A percentile compares a stretch with the other conserved stretches of the same genome.
Evolutionary conservation across 1,139 yeast genomes (phyloP).

Genomic region (Blastobotrys elegans): DNA sequence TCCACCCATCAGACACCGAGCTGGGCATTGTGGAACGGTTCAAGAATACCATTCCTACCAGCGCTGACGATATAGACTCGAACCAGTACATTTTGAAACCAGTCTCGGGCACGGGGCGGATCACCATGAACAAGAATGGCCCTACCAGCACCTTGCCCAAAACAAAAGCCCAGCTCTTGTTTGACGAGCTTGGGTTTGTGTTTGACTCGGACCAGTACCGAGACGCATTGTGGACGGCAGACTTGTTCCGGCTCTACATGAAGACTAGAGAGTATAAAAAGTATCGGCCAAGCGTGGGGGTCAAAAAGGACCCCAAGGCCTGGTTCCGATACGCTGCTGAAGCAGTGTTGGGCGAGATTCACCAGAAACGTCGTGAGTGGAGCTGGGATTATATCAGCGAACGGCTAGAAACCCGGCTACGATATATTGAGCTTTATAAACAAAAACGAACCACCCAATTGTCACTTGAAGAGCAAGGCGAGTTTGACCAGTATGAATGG

Average conservation of each 20-base stretch:
- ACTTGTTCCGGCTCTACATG: slow-evolving; percentile 72
- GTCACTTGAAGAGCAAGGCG: slow-evolving; percentile 37
- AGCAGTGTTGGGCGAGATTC: slow-evolving; percentile 72
- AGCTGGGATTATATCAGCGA: slow-evolving; percentile 78
- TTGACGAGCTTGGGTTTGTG: slow-evolving; percentile 82
- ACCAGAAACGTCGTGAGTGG: slow-evolving; percentile 75
- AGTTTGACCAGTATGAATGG: slow-evolving; percentile 52
- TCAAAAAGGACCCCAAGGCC: slow-evolving; percentile 61
- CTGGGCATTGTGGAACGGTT: slow-evolving; percentile 26
- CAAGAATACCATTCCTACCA: slow-evolving; percentile 32
- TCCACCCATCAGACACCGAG: slow-evolving; percentile 21
- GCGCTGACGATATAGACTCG: slow-evolving; percentile 27
- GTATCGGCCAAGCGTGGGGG: slow-evolving; percentile 58
- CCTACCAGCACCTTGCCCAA: slow-evolving; percentile 64
- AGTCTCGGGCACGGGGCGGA: slow-evolving; percentile 80
- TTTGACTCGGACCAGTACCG: slow-evolving; percentile 82
- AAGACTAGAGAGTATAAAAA: slow-evolving; percentile 72
- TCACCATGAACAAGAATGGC: slow-evolving; percentile 79
- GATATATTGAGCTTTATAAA: slow-evolving; percentile 69
- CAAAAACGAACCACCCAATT: slow-evolving; percentile 39
- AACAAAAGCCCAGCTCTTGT: slow-evolving; percentile 66
- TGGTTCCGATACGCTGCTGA: slow-evolving; percentile 83
- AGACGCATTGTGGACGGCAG: slow-evolving; percentile 75
- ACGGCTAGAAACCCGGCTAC: slow-evolving; percentile 66
- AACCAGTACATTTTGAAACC: slow-evolving; percentile 76